Percentiles rank a stretch among this genome's conserved stretches.
Conservation (phyloP, 345 rosid genomes). For the Capsella bursapastoris region DNA sequence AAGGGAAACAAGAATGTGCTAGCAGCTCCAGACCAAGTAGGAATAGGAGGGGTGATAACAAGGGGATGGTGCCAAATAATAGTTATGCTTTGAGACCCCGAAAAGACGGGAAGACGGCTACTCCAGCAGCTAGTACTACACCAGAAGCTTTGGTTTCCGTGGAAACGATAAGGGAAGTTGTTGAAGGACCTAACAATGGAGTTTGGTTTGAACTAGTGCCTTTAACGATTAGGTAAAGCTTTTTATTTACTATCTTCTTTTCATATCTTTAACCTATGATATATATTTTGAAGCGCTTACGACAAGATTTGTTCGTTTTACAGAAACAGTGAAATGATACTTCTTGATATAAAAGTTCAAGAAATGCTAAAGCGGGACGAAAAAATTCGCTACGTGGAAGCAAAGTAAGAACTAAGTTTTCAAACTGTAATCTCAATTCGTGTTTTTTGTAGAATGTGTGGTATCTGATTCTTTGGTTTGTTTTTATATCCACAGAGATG, state of each 20-base stretch:
- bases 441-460: neutral
- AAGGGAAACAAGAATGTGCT: neutral
- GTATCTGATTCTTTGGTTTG: constrained; percentile 3
- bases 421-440: neutral
- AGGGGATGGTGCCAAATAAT: too few relatives aligned
- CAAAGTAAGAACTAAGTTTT: constrained; percentile 3
- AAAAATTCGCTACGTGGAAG: neutral
- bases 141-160: neutral
- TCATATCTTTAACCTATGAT: neutral
- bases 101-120: neutral
- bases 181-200: neutral
- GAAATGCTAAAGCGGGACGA: too few relatives aligned
- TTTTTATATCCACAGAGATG: constrained; percentile 20
- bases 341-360: neutral
- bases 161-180: neutral
- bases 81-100: constrained; percentile 1
- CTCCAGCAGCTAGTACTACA: neutral
- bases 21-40: neutral
- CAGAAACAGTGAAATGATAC: constrained; percentile 9
- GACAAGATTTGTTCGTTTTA: constrained; percentile 14
- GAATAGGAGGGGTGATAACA: too few relatives aligned
- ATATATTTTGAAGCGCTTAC: constrained; percentile 7
- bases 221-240: constrained; percentile 1
- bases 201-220: constrained; percentile 32
- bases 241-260: neutral